A percentile compares a stretch with the other conserved stretches of the same genome.
Evolutionary conservation across 768 basidiomycete genomes (phyloP).

Genomic region (Russula ochroleuca): DNA sequence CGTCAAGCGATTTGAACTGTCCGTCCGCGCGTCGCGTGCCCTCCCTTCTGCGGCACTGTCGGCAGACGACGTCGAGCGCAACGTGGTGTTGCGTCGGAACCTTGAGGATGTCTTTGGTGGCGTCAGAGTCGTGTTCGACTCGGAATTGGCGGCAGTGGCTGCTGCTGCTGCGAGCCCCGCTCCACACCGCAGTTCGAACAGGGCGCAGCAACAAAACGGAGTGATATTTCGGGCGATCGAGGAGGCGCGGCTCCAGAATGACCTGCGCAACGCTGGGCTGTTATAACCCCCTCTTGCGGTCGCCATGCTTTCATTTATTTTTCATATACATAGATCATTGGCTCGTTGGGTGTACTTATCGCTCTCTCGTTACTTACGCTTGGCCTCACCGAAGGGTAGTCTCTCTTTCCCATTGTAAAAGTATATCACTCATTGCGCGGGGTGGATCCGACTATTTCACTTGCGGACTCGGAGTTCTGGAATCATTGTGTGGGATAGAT

Average conservation of each 20-base stretch:
- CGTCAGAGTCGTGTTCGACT: slow-evolving; percentile 14
- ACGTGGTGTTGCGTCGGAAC: slow-evolving; percentile 18
- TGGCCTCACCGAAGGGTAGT: neutral
- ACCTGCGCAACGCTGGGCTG: slow-evolving; percentile 25
- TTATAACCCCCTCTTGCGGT: neutral
- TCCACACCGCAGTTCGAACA: neutral
- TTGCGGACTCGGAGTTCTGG: neutral
- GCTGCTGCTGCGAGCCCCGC: neutral
- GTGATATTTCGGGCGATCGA: neutral
- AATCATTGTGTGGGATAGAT: neutral
- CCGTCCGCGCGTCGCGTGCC: slow-evolving; percentile 46
- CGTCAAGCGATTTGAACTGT: slow-evolving; percentile 78
- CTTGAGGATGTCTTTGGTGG: slow-evolving; percentile 26
- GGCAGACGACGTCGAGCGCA: slow-evolving; percentile 18
- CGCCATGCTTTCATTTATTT: neutral
- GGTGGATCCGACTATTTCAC: neutral
- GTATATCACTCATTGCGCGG: neutral
- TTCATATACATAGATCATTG: neutral
- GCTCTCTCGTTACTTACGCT: neutral
- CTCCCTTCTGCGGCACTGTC: neutral
- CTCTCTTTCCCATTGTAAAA: slow-evolving; percentile 13
- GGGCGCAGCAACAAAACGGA: neutral
- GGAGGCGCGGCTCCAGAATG: slow-evolving; percentile 23
- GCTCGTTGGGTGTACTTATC: slow-evolving; percentile 7
- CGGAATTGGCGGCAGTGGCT: neutral